phyloP scores from a whole-genome alignment of 257 asterid species.

The Fraxinus quadrangulata region DNA sequence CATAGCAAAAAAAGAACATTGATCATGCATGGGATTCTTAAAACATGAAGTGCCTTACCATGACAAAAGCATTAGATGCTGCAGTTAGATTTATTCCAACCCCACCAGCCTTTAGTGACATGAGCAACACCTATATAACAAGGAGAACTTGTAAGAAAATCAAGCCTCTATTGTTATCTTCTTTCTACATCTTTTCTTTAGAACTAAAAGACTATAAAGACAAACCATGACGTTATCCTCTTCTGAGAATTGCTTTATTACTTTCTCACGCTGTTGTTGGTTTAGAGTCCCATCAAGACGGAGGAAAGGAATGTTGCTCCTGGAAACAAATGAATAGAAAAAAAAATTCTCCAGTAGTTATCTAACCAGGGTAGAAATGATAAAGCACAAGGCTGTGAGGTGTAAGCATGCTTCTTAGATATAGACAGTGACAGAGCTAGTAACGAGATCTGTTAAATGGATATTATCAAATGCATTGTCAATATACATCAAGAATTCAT shows the following conservation, averaged over 20 bases:
- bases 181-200: neutral
- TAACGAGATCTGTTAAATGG: constrained; percentile 4
- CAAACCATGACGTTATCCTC: constrained; percentile 72
- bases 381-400: neutral
- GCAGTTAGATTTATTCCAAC: constrained; percentile 96
- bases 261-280: constrained; percentile 93
- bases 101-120: constrained; percentile 98
- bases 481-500: neutral
- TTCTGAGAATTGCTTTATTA: constrained; percentile 80
- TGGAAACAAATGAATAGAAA: constrained; percentile 31
- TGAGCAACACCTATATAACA: constrained; percentile 69
- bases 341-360: neutral
- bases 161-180: neutral
- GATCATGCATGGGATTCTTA: neutral
- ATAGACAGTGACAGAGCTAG: constrained; percentile 1
- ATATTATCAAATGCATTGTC: neutral
- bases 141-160: constrained; percentile 6
- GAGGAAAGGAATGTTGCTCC: constrained; percentile 69
- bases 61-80: constrained; percentile 88
- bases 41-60: constrained; percentile 51
- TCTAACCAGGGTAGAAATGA: constrained; percentile 19
- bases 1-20: constrained; percentile 6
- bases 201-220: constrained; percentile 12
- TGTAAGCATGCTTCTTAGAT: constrained; percentile 9
- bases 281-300: constrained; percentile 93